A percentile compares a stretch with the other conserved stretches of the same genome.
phyloP scores from a whole-genome alignment of 768 basidiomycete genomes.

The Rhodosporidiobolus sp. region DNA sequence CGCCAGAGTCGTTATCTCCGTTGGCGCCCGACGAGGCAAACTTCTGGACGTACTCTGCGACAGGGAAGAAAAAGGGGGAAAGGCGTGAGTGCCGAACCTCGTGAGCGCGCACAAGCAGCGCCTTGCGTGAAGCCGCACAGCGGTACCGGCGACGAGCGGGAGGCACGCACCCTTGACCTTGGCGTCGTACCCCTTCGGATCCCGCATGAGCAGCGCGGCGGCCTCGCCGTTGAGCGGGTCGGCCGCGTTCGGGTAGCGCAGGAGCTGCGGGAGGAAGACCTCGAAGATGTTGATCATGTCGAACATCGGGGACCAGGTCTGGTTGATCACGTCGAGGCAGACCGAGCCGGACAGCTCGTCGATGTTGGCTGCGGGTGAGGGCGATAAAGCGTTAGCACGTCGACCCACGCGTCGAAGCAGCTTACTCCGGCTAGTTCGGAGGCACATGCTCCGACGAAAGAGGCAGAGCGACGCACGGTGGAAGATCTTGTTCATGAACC shows the following conservation, averaged over 20 bases:
- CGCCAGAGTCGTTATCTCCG: slow-evolving; percentile 79
- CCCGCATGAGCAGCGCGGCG: slow-evolving; percentile 92
- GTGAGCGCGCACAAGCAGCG: not conserved
- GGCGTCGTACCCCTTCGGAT: slow-evolving; percentile 89
- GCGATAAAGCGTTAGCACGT: not conserved
- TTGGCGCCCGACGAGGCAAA: slow-evolving; percentile 62
- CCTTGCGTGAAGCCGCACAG: not conserved
- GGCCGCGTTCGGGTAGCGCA: slow-evolving; percentile 97
- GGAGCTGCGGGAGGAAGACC: slow-evolving; percentile 90
- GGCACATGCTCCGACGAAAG: too few relatives aligned
- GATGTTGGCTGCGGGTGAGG: slow-evolving; percentile 63
- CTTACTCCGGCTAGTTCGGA: too few relatives aligned
- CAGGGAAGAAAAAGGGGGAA: not conserved
- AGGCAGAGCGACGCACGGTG: slow-evolving; percentile 43
- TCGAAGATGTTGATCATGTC: slow-evolving; percentile 99
- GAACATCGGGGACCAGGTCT: slow-evolving; percentile 99
- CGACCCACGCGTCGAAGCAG: too few relatives aligned
- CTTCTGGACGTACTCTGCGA: slow-evolving; percentile 84
- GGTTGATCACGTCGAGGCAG: slow-evolving; percentile 97
- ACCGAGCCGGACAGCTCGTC: slow-evolving; percentile 98
- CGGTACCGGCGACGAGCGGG: not conserved
- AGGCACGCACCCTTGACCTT: slow-evolving; percentile 76
- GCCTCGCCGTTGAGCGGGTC: slow-evolving; percentile 98
- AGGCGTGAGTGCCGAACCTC: not conserved
- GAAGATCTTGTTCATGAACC: slow-evolving; percentile 98